Evolutionary conservation across 1,284 basidiomycete species (phyloP).

Genomic region (Rhodotorula sp.): DNA sequence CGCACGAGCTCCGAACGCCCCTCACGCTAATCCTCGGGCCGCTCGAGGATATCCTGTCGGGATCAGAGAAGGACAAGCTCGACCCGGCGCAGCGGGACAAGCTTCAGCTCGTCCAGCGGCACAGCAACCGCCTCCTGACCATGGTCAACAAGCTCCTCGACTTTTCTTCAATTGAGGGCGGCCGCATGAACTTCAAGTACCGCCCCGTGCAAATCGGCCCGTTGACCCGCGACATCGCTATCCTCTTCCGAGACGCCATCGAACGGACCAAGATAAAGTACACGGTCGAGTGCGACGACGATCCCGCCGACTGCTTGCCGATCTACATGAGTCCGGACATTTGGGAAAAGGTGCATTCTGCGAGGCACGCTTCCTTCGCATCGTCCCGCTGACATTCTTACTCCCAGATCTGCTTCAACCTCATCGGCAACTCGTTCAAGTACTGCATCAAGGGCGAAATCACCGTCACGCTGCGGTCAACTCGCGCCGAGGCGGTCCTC

Average conservation of each 20-base stretch:
- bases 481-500: constrained; percentile 36
- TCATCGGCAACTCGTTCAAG: constrained; percentile 50
- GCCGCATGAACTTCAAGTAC: constrained; percentile 49
- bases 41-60: constrained; percentile 40
- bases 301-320: constrained; percentile 40
- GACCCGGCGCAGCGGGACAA: constrained; percentile 47
- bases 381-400: not conserved
- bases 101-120: constrained; percentile 39
- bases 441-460: constrained; percentile 40
- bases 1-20: constrained; percentile 52
- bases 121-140: constrained; percentile 25
- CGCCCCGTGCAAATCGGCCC: constrained; percentile 49
- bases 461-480: constrained; percentile 31
- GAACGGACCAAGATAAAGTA: constrained; percentile 47
- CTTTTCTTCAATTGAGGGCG: constrained; percentile 40
- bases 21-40: constrained; percentile 49
- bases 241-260: constrained; percentile 49
- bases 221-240: constrained; percentile 51
- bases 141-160: constrained; percentile 43
- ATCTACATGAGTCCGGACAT: constrained; percentile 51
- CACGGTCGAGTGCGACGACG: constrained; percentile 49
- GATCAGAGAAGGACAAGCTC: constrained; percentile 39
- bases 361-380: constrained; percentile 33
- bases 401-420: constrained; percentile 45
- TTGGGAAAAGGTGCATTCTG: constrained; percentile 50